These are phyloP conservation scores for Trichoderma breve DNA, from an alignment of 2,329 filamentous ascomycete species.

Conservation along the genomic window DNA sequence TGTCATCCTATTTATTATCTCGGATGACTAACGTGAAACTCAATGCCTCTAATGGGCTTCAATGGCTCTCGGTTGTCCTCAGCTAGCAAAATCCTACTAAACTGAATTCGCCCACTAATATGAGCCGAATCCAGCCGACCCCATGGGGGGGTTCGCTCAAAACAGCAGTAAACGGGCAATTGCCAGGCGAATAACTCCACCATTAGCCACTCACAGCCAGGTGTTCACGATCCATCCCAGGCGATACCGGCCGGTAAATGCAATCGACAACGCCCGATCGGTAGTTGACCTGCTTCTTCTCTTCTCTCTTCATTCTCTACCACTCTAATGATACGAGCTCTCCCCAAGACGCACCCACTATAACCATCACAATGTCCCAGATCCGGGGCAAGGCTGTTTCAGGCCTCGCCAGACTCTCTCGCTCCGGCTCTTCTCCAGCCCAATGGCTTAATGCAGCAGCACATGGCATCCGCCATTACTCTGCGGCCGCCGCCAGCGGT, in stretches of 20 bases:
- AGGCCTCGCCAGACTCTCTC: conserved; percentile 16
- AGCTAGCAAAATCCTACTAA: not conserved
- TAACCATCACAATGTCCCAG: not conserved
- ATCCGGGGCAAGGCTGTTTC: conserved; percentile 3
- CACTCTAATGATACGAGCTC: not conserved
- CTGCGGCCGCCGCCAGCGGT: conserved; percentile 28
- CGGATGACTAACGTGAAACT: not conserved
- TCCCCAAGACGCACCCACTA: not conserved
- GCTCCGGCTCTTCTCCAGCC: conserved; percentile 1
- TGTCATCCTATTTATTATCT: not conserved
- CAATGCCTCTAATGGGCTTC: not conserved
- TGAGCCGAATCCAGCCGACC: conserved; percentile 21
- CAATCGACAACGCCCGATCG: not conserved
- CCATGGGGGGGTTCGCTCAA: conserved; percentile 15
- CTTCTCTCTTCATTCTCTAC: not conserved
- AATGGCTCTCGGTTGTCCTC: too few relatives aligned
- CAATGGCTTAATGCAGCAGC: conserved; percentile 7
- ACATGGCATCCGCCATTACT: conserved; percentile 30
- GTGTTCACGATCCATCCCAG: not conserved
- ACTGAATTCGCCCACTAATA: conserved; percentile 2
- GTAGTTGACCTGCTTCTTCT: not conserved
- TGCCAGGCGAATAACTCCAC: not conserved
- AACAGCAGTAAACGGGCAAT: not conserved
- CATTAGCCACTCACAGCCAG: not conserved
- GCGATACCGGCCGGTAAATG: not conserved